Evolutionary conservation across 2,329 filamentous ascomycete species (phyloP), one percentile per base, ranked within the genome.

Genomic region (Thielaviopsis cerberus): DNA sequence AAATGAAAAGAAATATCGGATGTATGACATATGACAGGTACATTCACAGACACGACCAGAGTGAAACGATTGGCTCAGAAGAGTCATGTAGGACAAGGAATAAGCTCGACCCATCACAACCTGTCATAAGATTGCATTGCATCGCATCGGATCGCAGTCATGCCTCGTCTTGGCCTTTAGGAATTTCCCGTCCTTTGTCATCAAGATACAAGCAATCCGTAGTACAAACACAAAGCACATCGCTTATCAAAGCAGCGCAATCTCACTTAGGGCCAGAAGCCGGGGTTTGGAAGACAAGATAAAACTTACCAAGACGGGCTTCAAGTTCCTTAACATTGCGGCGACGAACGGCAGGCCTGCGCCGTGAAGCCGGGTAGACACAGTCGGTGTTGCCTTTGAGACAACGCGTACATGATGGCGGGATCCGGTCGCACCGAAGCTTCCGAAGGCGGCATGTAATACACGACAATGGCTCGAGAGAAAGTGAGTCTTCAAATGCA

Each of bases 301-400:
- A 55, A 41, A 24, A 48, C 74, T 63, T 80, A 92, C 87, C 86
- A 67, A 96, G 73, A 66, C 91, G 80, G 63, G 88, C 88, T 69
- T 96, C 91, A 59, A 96, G 74, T 67, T 92, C 85, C 72, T 86
- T 92, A 62, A 95, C 90, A 69, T 95, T 95, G 63, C 86, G 83
- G 65, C 89, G 77, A 73, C 94, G 95, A 22, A 87, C 85, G 4
- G 88, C 86, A 58, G 88, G 87, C 73, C 94, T 95, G 71, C 88
- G 83, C 66, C 89, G 78, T 58, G 89, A 86, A 71, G 94, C 88
- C 61, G 94, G 90, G 69, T 94, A 96, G 58, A 86, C 78, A 70
- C 91, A 96, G 57, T 87, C 83, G 67, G 84, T 82, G 56, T 81
- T 78, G 53, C 90, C 71, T 63, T 86, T 80, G 57, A 79, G 74